Conservation (phyloP, 2,329 filamentous ascomycete species). For the Fusarium sp. region DNA sequence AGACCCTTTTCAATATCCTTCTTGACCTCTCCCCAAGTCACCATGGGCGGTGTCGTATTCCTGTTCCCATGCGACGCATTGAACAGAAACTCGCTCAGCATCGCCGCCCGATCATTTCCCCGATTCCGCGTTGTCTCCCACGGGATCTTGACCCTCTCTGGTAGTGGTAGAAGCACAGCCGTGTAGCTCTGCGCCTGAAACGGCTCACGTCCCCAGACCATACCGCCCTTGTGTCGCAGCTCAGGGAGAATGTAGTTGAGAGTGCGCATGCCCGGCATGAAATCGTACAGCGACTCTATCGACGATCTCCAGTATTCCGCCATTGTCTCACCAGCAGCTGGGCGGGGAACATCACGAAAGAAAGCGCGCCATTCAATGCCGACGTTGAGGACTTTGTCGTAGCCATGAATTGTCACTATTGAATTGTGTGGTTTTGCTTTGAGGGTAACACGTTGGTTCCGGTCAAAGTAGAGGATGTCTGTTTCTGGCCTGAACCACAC, state of each 20-base stretch:
- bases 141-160: slow-evolving; percentile 34
- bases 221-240: slow-evolving; percentile 39
- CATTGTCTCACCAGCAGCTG: slow-evolving; percentile 31
- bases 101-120: background rate
- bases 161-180: slow-evolving; percentile 33
- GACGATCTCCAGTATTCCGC: slow-evolving; percentile 32
- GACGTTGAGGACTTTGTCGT: slow-evolving; percentile 41
- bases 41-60: background rate
- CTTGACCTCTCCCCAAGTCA: slow-evolving; percentile 31
- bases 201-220: slow-evolving; percentile 43
- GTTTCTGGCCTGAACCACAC: slow-evolving; percentile 41
- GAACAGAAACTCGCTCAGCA: slow-evolving; percentile 7
- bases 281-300: slow-evolving; percentile 32
- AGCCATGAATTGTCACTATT: slow-evolving; percentile 23
- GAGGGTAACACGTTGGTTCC: slow-evolving; percentile 37
- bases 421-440: slow-evolving; percentile 14
- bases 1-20: slow-evolving; percentile 29
- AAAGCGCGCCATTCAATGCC: slow-evolving; percentile 45
- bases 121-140: slow-evolving; percentile 34
- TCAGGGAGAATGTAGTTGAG: slow-evolving; percentile 43
- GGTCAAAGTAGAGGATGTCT: slow-evolving; percentile 45
- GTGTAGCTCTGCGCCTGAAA: slow-evolving; percentile 29
- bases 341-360: slow-evolving; percentile 40
- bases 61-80: background rate
- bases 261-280: slow-evolving; percentile 37